Conservation (phyloP, 2,329 filamentous ascomycete species). For the Colletotrichum neosansevieriae region DNA sequence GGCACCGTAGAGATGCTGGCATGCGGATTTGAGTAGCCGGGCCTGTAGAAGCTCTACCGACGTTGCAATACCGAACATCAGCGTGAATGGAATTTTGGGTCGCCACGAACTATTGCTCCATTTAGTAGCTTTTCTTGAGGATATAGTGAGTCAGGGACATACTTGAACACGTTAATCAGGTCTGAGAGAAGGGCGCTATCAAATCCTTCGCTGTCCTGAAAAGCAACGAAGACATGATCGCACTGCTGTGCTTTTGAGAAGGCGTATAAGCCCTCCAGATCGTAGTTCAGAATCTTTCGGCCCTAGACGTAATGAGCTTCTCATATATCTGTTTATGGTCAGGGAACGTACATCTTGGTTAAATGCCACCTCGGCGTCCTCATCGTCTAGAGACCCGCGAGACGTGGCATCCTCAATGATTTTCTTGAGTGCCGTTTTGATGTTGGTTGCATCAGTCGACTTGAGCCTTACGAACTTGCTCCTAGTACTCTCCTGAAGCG, state of each 20-base stretch:
- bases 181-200: conserved; percentile 80
- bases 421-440: conserved; percentile 79
- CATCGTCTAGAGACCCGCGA: conserved; percentile 61
- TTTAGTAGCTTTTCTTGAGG: conserved; percentile 2
- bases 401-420: conserved; percentile 75
- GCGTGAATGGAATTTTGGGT: conserved; percentile 80
- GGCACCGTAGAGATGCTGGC: conserved; percentile 74
- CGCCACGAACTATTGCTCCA: conserved; percentile 67
- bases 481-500: conserved; percentile 58
- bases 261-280: conserved; percentile 77
- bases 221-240: conserved; percentile 75
- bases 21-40: conserved; percentile 76
- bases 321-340: no score
- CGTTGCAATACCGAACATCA: conserved; percentile 84
- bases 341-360: conserved; percentile 60
- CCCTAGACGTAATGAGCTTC: conserved; percentile 56
- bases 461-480: conserved; percentile 75
- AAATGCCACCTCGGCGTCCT: conserved; percentile 61
- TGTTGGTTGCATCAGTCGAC: conserved; percentile 77
- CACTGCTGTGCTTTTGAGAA: conserved; percentile 66
- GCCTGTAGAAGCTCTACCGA: conserved; percentile 85
- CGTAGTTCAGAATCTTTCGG: conserved; percentile 79
- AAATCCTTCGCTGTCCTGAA: conserved; percentile 87
- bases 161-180: conserved; percentile 76
- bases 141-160: conserved; percentile 44